Evolutionary conservation across 2,329 filamentous ascomycete species (phyloP).

Genomic region (Xylariaceae sp.): DNA sequence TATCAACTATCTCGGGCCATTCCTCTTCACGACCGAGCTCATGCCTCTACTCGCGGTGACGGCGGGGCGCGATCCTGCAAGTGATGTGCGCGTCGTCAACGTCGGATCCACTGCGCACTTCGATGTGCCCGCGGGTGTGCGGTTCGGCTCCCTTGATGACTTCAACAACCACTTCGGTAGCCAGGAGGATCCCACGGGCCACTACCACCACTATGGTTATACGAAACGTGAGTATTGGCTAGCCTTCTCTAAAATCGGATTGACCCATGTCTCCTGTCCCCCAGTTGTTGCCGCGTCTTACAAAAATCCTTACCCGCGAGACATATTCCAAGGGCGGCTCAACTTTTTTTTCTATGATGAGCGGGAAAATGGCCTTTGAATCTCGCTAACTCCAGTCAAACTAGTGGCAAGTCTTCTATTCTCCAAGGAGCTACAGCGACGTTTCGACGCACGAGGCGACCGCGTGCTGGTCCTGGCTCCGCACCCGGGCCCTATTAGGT

Average conservation of each 20-base stretch:
- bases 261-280: too few species aligned
- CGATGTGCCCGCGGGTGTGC: background rate
- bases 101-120: background rate
- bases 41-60: background rate
- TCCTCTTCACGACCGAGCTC: constrained; percentile 5
- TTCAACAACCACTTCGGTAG: background rate
- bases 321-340: too few species aligned
- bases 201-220: background rate
- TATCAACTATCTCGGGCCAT: background rate
- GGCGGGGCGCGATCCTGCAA: background rate
- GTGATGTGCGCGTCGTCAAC: background rate
- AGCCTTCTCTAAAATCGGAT: too few species aligned
- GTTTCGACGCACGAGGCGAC: background rate
- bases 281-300: too few species aligned
- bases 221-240: constrained; percentile 1
- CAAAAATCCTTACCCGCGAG: too few species aligned
- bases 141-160: background rate
- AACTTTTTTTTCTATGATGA: too few species aligned
- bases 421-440: constrained; percentile 4
- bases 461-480: background rate
- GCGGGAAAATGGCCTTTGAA: too few species aligned
- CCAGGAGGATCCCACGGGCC: background rate
- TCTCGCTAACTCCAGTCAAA: too few species aligned
- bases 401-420: constrained; percentile 6
- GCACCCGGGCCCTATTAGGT: background rate